phyloP scores from a whole-genome alignment of 176 grass and related monocot species.

The Bothriochloa decipiens region DNA sequence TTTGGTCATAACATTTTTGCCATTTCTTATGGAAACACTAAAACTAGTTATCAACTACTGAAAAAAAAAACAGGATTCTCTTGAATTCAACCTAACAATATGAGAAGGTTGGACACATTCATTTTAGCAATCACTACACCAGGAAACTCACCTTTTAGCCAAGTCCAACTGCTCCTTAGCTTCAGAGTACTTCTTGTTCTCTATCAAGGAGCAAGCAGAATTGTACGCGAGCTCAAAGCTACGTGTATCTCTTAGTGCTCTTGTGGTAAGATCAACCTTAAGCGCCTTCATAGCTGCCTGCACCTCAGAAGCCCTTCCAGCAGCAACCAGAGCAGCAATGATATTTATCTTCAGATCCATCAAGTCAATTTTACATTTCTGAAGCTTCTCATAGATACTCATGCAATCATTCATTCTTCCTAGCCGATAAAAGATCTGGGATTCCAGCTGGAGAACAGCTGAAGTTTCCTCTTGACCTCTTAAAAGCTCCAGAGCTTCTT shows the following conservation, averaged over 20 bases:
- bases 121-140: slow-evolving; percentile 18
- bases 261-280: slow-evolving; percentile 69
- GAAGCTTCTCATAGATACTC: slow-evolving; percentile 84
- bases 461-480: slow-evolving; percentile 62
- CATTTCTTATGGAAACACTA: not conserved
- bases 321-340: slow-evolving; percentile 78
- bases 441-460: slow-evolving; percentile 83
- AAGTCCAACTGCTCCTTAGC: slow-evolving; percentile 80
- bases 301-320: slow-evolving; percentile 83
- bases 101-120: not conserved
- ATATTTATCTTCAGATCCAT: slow-evolving; percentile 89
- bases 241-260: slow-evolving; percentile 64
- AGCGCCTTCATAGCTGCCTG: slow-evolving; percentile 67
- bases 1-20: not conserved
- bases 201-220: slow-evolving; percentile 88
- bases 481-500: slow-evolving; percentile 76
- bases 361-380: slow-evolving; percentile 83
- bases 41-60: not conserved
- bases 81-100: not conserved
- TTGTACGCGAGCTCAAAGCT: slow-evolving; percentile 96
- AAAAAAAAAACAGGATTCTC: slow-evolving; percentile 6
- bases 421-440: slow-evolving; percentile 88
- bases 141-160: slow-evolving; percentile 70
- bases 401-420: slow-evolving; percentile 89
- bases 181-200: slow-evolving; percentile 83